These are phyloP conservation scores for Herpotrichia juniperi DNA, from an alignment of 2,329 filamentous ascomycete genomes.

Conservation along the genomic window DNA sequence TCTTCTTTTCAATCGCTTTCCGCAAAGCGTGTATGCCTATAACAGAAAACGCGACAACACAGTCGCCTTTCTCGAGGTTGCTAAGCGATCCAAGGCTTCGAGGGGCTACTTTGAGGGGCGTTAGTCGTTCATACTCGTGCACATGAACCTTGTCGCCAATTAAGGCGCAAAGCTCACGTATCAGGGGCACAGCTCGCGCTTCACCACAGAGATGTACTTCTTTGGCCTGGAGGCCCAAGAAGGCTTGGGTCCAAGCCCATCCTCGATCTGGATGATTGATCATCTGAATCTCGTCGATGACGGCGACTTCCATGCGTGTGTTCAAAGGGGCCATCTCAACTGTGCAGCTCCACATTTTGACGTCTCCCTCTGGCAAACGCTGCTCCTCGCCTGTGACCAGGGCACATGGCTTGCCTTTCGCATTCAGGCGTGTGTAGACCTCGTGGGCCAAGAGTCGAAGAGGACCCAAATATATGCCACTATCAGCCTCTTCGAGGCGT, in stretches of 20 bases:
- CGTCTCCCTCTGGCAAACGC: constrained; percentile 62
- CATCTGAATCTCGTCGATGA: constrained; percentile 99
- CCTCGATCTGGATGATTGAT: constrained; percentile 80
- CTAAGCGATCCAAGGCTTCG: constrained; percentile 69
- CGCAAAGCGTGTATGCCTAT: constrained; percentile 82
- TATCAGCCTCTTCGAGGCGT: constrained; percentile 75
- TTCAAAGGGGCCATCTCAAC: constrained; percentile 83
- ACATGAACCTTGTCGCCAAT: constrained; percentile 84
- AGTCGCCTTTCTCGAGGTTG: constrained; percentile 84
- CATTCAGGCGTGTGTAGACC: constrained; percentile 85
- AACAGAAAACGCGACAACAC: constrained; percentile 85
- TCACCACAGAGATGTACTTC: constrained; percentile 96
- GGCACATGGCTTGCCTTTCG: constrained; percentile 77
- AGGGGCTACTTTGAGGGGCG: constrained; percentile 71
- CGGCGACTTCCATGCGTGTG: constrained; percentile 79
- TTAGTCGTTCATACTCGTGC: constrained; percentile 83
- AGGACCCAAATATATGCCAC: constrained; percentile 89
- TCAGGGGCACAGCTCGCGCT: constrained; percentile 77
- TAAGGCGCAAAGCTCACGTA: constrained; percentile 76
- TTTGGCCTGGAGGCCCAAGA: constrained; percentile 83
- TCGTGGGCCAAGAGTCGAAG: constrained; percentile 89
- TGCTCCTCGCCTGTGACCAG: constrained; percentile 92
- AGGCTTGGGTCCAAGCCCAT: constrained; percentile 92
- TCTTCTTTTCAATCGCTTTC: constrained; percentile 73
- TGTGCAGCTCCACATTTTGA: constrained; percentile 78